phyloP scores from a whole-genome alignment of 2,329 filamentous ascomycete species.

The Lasiodiplodia citricola region DNA sequence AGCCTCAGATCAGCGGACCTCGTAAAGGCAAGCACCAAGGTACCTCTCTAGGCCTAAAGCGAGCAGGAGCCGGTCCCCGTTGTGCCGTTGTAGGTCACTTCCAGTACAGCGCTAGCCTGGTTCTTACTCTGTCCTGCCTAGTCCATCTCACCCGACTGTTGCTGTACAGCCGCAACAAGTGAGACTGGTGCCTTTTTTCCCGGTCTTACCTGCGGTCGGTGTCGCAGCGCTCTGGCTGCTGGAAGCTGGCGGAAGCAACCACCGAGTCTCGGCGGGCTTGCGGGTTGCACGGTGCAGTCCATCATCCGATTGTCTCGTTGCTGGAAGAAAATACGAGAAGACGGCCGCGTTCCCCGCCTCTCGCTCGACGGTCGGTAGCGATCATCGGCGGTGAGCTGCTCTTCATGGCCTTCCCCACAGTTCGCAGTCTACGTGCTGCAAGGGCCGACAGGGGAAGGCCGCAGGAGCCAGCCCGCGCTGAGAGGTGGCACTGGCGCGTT shows the following conservation, averaged over 20 bases:
- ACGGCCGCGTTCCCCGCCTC: conserved; percentile 16
- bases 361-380: conserved; percentile 1
- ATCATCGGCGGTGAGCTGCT: conserved; percentile 22
- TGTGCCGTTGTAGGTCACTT: conserved; percentile 11
- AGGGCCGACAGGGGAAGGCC: conserved; percentile 1
- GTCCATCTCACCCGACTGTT: neutral
- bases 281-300: conserved; percentile 1
- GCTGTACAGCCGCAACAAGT: neutral
- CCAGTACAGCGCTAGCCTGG: neutral
- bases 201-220: conserved; percentile 4
- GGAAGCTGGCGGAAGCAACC: conserved; percentile 1
- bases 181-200: conserved; percentile 11
- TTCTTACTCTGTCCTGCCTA: neutral
- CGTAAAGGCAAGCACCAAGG: neutral
- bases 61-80: conserved; percentile 4
- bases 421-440: conserved; percentile 10
- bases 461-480: neutral
- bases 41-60: conserved; percentile 3
- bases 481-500: conserved; percentile 17
- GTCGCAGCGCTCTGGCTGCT: neutral
- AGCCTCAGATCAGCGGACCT: conserved; percentile 22
- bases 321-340: conserved; percentile 12
- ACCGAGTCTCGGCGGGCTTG: neutral
- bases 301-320: conserved; percentile 14
- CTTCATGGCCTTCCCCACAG: conserved; percentile 18